phyloP scores from a whole-genome alignment of 495 filamentous ascomycete species.

The Diplogelasinospora grovesii region DNA sequence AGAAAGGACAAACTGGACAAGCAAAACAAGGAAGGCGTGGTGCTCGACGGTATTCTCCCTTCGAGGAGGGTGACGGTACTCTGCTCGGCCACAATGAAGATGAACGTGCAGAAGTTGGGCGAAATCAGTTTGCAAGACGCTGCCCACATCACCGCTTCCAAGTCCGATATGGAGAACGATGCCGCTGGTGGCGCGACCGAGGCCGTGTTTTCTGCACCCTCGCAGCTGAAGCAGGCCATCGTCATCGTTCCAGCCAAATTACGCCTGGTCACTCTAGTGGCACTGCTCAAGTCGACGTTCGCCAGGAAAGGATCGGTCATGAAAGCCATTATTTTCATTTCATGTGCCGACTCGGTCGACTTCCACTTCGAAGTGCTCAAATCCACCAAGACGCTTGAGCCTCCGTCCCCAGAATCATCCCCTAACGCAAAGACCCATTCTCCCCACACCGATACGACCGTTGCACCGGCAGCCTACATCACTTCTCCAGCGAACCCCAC shows the following conservation, averaged over 20 bases:
- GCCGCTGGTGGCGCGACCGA: slow-evolving; percentile 42
- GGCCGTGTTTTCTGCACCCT: slow-evolving; percentile 69
- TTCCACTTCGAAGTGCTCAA: slow-evolving; percentile 90
- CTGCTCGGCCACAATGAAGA: slow-evolving; percentile 95
- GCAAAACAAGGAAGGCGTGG: slow-evolving; percentile 33
- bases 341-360: slow-evolving; percentile 92
- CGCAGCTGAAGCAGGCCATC: slow-evolving; percentile 88
- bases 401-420: slow-evolving; percentile 22
- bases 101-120: slow-evolving; percentile 84
- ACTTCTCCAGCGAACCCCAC: slow-evolving; percentile 42
- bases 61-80: slow-evolving; percentile 76
- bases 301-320: slow-evolving; percentile 79
- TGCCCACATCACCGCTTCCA: slow-evolving; percentile 71
- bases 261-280: slow-evolving; percentile 77
- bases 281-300: slow-evolving; percentile 78
- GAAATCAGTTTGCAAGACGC: slow-evolving; percentile 95
- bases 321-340: slow-evolving; percentile 94
- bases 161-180: slow-evolving; percentile 38
- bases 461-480: slow-evolving; percentile 38
- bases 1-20: slow-evolving; percentile 40
- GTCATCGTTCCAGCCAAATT: slow-evolving; percentile 81
- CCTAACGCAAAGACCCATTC: no score
- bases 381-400: slow-evolving; percentile 29
- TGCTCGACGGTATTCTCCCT: slow-evolving; percentile 54
- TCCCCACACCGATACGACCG: slow-evolving; percentile 33